Percentiles rank a stretch among this genome's conserved stretches.
Conservation (phyloP, 768 basidiomycete species). For the Myochromella boudieri region DNA sequence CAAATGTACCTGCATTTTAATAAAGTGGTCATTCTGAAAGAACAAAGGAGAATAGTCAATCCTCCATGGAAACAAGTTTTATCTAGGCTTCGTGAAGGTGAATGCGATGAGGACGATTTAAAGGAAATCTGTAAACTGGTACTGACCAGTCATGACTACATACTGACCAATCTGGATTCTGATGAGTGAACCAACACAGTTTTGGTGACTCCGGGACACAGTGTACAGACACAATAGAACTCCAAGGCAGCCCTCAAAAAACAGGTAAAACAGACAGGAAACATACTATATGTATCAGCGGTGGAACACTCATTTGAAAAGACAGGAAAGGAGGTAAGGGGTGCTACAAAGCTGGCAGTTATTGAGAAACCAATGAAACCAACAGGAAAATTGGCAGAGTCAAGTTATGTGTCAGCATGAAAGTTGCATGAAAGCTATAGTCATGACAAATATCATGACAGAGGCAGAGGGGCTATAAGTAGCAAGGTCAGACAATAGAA, state of each 20-base stretch:
- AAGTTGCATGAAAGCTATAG: constrained; percentile 40
- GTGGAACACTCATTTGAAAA: constrained; percentile 27
- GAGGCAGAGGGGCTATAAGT: constrained; percentile 26
- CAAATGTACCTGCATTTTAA: constrained; percentile 20
- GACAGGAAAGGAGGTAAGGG: not conserved
- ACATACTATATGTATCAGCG: constrained; percentile 22
- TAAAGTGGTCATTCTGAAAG: constrained; percentile 32
- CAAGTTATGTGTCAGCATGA: constrained; percentile 33
- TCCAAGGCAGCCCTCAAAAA: constrained; percentile 17
- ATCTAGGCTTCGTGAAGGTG: not conserved
- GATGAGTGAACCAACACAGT: constrained; percentile 18
- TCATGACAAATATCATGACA: constrained; percentile 32
- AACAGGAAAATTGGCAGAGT: constrained; percentile 20
- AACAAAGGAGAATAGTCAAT: constrained; percentile 36
- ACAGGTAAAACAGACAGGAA: constrained; percentile 16
- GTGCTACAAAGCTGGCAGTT: constrained; percentile 2
- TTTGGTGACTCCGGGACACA: constrained; percentile 37
- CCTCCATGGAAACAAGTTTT: not conserved
- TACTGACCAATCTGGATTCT: constrained; percentile 25
- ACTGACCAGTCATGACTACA: not conserved
- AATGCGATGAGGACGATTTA: not conserved
- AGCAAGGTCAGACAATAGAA: constrained; percentile 18
- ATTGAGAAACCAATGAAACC: constrained; percentile 10
- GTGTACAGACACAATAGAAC: constrained; percentile 33
- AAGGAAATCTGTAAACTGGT: not conserved